Evolutionary conservation across 2,329 filamentous ascomycete genomes (phyloP).

Genomic region (Massarina eburnea): DNA sequence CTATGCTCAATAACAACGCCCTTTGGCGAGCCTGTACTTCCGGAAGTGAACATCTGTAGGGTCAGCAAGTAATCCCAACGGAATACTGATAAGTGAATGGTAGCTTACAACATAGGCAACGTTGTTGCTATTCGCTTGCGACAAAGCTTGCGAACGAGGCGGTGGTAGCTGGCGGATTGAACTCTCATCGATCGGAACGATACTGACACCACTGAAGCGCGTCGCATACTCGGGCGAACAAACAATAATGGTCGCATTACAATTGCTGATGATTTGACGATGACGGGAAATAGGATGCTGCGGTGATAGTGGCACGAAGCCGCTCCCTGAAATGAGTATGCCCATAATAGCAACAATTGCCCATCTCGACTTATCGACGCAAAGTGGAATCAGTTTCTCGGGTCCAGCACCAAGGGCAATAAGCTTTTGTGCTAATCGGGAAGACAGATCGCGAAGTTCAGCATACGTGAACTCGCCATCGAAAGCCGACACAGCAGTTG

Average conservation of each 20-base stretch:
- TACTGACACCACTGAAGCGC: conserved; percentile 19
- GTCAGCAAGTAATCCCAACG: background rate
- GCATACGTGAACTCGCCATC: conserved; percentile 35
- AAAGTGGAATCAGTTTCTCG: conserved; percentile 37
- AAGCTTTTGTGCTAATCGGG: conserved; percentile 31
- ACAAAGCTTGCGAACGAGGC: conserved; percentile 7
- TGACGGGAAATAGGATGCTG: conserved; percentile 28
- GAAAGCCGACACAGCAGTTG: conserved; percentile 28
- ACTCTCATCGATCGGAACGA: conserved; percentile 20
- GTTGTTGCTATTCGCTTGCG: conserved; percentile 20
- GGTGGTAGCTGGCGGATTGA: conserved; percentile 17
- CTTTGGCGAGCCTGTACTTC: conserved; percentile 36
- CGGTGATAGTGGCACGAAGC: conserved; percentile 34
- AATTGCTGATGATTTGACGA: conserved; percentile 30
- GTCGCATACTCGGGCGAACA: conserved; percentile 27
- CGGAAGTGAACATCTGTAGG: conserved; percentile 35
- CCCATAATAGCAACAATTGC: conserved; percentile 41
- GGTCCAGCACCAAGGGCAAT: conserved; percentile 34
- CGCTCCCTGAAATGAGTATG: conserved; percentile 39
- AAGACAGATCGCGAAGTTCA: conserved; percentile 24
- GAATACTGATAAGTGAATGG: background rate
- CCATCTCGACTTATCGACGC: conserved; percentile 41
- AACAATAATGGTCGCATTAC: conserved; percentile 28
- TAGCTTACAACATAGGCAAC: conserved; percentile 19
- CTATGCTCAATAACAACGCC: conserved; percentile 35